Base-by-base conservation (phyloP, 805 yeast genomes). In the Candida andamanensis region DNA sequence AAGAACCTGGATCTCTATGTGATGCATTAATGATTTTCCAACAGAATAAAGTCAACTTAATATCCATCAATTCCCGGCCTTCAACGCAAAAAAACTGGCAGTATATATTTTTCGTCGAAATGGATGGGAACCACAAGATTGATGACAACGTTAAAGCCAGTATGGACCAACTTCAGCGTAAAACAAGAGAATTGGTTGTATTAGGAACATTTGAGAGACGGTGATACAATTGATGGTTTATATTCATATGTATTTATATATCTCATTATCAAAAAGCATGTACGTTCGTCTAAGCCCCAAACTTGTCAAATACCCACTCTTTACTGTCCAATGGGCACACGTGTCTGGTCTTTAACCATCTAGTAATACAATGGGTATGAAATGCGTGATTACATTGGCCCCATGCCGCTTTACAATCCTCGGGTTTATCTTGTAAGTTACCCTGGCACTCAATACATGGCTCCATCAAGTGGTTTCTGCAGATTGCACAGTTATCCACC, bases 371-470 rank as follows among this genome's bases (percentile, higher is more conserved):
- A 63, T 92, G 99, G 60, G 87, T 69, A 55, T 92, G 99, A 74
- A 92, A 92, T n/a, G 96, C 95, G 56, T 92, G 99, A 48, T 86
- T 89, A 63, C 99, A 92, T 28, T 76, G 74, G 29, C 98, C 99
- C 89, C 97, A 87, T 3, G 97, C 97, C 7, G 96, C 92, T 26
- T 84, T 79, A 64, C 99, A 92, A 46, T 81, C 87, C 25, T 76
- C 81, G 22, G 72, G 70, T 22, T 76, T 56, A 31, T 57, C 74
- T 56, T 76, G 76, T 28, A 76, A 78, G 51, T 80, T 79, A 17
- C 95, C 94, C 56, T 86, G 95, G 56, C 99, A 92, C 56, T 89
- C 97, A 44, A 92, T 84, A 56, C 98, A 92, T 12, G 92, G 92
- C 51, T 92, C 99, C 99, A 92, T 92, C 45, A 92, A 73, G 60